Evolutionary conservation across 371 early-diverging fungal species (phyloP).

Genomic region (Funneliformis caledonium): DNA sequence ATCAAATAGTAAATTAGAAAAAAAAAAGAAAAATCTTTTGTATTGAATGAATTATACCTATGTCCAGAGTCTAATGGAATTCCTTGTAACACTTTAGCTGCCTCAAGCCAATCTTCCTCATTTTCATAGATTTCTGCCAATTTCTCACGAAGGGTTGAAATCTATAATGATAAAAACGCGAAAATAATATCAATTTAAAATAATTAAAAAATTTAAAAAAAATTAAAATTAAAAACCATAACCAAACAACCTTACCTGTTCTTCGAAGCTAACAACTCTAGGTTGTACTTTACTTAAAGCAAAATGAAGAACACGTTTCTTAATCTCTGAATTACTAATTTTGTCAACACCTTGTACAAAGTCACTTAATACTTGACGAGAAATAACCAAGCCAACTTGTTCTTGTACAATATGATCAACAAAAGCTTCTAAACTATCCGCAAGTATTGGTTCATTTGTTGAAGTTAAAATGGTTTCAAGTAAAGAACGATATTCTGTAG

Average conservation of each 20-base stretch:
- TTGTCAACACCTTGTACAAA: constrained; percentile 55
- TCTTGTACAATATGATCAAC: constrained; percentile 51
- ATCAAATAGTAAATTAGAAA: background rate
- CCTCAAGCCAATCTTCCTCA: constrained; percentile 79
- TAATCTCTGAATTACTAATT: constrained; percentile 47
- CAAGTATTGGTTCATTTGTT: background rate
- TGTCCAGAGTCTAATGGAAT: constrained; percentile 88
- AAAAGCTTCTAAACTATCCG: constrained; percentile 31
- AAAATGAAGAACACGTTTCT: constrained; percentile 59
- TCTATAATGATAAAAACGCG: constrained; percentile 49
- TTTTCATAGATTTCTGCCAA: constrained; percentile 74
- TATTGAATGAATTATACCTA: constrained; percentile 52
- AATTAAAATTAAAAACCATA: background rate
- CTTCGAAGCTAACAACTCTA: constrained; percentile 86
- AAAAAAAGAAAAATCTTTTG: background rate
- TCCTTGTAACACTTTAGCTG: constrained; percentile 79
- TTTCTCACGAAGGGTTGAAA: constrained; percentile 74
- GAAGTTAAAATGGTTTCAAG: constrained; percentile 29
- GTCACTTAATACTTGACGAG: constrained; percentile 74
- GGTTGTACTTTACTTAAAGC: constrained; percentile 65
- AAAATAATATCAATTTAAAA: background rate
- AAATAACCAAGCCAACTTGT: constrained; percentile 73
- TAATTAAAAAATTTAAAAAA: too few relatives aligned
- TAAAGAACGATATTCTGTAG: constrained; percentile 36
- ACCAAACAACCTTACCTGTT: constrained; percentile 65